Base-by-base conservation (phyloP, 139 green algal species). In the Limnomonas spitsbergensis region DNA sequence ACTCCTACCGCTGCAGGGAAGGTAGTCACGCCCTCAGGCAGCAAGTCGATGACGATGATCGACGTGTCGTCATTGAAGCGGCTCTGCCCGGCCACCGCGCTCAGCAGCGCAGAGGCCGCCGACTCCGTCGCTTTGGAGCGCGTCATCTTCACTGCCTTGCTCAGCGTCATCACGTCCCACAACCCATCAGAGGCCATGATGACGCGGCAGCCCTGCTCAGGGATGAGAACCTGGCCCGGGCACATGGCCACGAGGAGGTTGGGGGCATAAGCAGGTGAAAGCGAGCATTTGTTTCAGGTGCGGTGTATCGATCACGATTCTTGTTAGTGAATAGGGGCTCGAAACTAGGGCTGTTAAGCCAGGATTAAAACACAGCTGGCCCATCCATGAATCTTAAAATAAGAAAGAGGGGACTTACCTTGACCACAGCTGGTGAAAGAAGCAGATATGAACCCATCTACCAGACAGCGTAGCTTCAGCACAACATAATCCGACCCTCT, bases 171-270 rank as follows among this genome's bases (percentile, higher is more conserved):
- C 9, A 93, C 89, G 73, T 98, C 94, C 94, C 94, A 98, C 38
- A 98, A 85, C 38, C 94, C 94, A 61, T 98, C 94, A 0, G 81
- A 91, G 3, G 89, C 94, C 53, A 98, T 88, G 77, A 98, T 83
- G 26, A 89, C 34, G 2, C 93, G 93, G 32, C 54, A 90, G 4
- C 89, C 88, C 27, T 66, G 78, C 26, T 52, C 27, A 3, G 92
- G 94, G n/a, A 96, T 37, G 3, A 84, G 27, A 20, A 94, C 75
- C 87, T 93, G 85, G 40, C 47, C 47, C n/a, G n/a, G n/a, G n/a
- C n/a, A n/a, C n/a, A n/a, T n/a, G n/a, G n/a, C n/a, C n/a, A n/a
- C n/a, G n/a, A n/a, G n/a, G n/a, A n/a, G n/a, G n/a, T n/a, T n/a
- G n/a, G n/a, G 54, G 54, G 42, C 42, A 54, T 54, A 9, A 9